Percentiles rank a stretch among this genome's conserved stretches.
phyloP scores from a whole-genome alignment of 306 rosid species.

The Senna siamea region DNA sequence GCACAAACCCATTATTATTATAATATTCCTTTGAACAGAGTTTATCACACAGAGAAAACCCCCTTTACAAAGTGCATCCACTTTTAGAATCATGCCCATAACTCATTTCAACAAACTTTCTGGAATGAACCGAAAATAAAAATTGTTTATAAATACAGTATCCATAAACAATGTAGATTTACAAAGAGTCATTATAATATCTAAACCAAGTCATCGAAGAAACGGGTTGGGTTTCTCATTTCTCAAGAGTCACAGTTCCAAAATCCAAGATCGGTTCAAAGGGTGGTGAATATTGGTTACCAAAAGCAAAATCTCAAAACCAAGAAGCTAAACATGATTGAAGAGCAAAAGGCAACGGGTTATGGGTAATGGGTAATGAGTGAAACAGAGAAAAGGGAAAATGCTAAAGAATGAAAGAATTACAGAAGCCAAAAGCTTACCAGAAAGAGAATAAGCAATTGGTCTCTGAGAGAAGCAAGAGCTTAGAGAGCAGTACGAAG shows the following conservation, averaged over 20 bases:
- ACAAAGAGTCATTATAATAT: neutral
- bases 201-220: slow-evolving; percentile 8
- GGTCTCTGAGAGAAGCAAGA: slow-evolving; percentile 45
- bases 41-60: slow-evolving; percentile 41
- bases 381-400: slow-evolving; percentile 17
- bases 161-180: slow-evolving; percentile 39
- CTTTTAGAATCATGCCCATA: slow-evolving; percentile 46
- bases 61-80: slow-evolving; percentile 43
- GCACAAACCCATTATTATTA: slow-evolving; percentile 25
- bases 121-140: slow-evolving; percentile 9
- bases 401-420: slow-evolving; percentile 41
- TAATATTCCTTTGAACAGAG: slow-evolving; percentile 36
- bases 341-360: slow-evolving; percentile 24
- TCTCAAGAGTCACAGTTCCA: slow-evolving; percentile 9
- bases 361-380: slow-evolving; percentile 3
- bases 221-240: slow-evolving; percentile 6
- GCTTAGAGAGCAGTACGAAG: slow-evolving; percentile 31
- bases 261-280: slow-evolving; percentile 9
- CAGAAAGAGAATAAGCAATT: slow-evolving; percentile 32
- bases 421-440: slow-evolving; percentile 43
- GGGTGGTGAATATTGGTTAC: slow-evolving; percentile 14
- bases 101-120: slow-evolving; percentile 32
- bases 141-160: slow-evolving; percentile 6
- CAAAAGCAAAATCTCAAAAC: slow-evolving; percentile 25
- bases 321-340: too few species aligned